A percentile compares a stretch with the other conserved stretches of the same genome.
phyloP scores from a whole-genome alignment of 2,329 filamentous ascomycete species.

The Dothidotthia symphoricarpi region DNA sequence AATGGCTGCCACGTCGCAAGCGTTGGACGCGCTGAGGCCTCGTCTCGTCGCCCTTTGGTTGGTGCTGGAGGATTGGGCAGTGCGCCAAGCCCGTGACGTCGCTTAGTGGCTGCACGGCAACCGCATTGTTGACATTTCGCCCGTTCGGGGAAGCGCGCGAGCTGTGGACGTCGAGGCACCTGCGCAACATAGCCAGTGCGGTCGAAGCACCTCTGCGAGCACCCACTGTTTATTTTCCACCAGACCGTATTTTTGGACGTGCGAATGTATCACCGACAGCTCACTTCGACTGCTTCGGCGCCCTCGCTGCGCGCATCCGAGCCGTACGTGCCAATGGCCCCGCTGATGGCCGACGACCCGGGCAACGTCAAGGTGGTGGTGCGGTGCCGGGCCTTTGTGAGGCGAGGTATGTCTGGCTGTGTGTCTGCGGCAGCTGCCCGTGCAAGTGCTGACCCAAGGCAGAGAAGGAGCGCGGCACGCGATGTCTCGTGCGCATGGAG shows the following conservation, averaged over 20 bases:
- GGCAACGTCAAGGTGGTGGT: constrained; percentile 55
- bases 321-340: constrained; percentile 22
- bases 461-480: constrained; percentile 79
- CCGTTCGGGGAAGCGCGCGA: constrained; percentile 19
- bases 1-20: constrained; percentile 13
- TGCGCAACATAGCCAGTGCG: constrained; percentile 30
- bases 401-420: constrained; percentile 39
- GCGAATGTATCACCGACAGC: constrained; percentile 31
- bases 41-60: too few relatives aligned
- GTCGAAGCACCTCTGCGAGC: constrained; percentile 25
- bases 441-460: constrained; percentile 21
- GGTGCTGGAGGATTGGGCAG: constrained; percentile 20
- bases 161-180: constrained; percentile 33
- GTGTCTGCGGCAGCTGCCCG: neutral
- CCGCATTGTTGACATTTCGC: constrained; percentile 33
- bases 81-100: constrained; percentile 32
- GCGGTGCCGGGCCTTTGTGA: constrained; percentile 49
- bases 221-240: constrained; percentile 22
- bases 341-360: constrained; percentile 41
- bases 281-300: constrained; percentile 43
- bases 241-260: constrained; percentile 28
- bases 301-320: constrained; percentile 47
- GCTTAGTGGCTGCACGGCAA: constrained; percentile 23
- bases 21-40: constrained; percentile 2
- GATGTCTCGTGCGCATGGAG: constrained; percentile 91